Conservation (phyloP, 1,284 basidiomycete species). For the Apiotrichum gracile region DNA sequence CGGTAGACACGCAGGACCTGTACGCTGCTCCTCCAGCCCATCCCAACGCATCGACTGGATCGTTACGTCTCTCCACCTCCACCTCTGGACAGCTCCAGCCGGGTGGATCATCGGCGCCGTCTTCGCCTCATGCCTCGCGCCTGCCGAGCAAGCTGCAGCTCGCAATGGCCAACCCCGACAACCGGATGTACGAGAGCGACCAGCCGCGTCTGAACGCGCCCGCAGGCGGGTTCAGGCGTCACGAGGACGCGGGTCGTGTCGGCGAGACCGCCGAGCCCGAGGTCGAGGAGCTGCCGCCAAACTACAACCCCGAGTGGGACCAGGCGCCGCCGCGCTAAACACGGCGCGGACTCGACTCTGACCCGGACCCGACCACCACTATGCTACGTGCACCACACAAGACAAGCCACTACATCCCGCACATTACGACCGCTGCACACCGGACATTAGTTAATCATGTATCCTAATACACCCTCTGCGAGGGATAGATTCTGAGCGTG, state of each 20-base stretch:
- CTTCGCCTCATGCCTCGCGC: neutral
- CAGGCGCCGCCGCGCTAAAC: neutral
- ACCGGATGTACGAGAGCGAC: constrained; percentile 1
- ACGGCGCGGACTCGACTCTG: neutral
- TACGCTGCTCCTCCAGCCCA: neutral
- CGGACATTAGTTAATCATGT: neutral
- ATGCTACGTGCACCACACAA: no score
- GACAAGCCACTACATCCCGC: no score
- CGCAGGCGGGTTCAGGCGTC: constrained; percentile 29
- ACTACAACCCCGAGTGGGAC: constrained; percentile 37
- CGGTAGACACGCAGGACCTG: neutral
- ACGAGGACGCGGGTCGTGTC: constrained; percentile 37
- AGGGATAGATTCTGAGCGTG: no score
- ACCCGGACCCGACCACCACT: neutral
- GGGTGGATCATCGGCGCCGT: neutral
- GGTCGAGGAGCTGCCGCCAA: constrained; percentile 39
- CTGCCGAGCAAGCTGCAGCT: constrained; percentile 3
- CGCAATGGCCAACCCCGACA: neutral
- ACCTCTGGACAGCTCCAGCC: neutral
- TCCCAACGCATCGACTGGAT: no score
- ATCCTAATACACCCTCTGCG: neutral
- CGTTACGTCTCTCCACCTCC: no score
- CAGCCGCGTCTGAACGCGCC: constrained; percentile 24
- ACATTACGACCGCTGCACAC: neutral
- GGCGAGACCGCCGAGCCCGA: constrained; percentile 3